Conservation (phyloP, 352 stramenopile species). For the Phytophthora citricola region DNA sequence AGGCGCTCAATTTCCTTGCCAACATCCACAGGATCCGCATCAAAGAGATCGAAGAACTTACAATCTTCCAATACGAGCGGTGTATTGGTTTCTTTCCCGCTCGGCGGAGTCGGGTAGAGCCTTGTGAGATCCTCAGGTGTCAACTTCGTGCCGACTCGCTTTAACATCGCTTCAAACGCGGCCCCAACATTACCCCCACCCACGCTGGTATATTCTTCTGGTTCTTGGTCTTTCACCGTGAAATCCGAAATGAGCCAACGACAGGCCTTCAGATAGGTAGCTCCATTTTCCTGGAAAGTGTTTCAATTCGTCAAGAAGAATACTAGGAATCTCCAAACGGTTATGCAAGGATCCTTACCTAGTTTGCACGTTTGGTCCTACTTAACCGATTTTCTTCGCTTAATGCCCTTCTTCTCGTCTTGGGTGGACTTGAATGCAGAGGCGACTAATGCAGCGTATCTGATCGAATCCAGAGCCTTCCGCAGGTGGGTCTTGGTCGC, state of each 20-base stretch:
- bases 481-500: slow-evolving; percentile 24
- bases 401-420: not conserved
- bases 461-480: slow-evolving; percentile 50
- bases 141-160: not conserved
- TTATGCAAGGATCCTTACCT: too few species aligned
- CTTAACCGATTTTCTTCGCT: too few species aligned
- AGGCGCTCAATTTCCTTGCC: slow-evolving; percentile 2
- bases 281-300: too few species aligned
- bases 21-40: slow-evolving; percentile 18
- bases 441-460: slow-evolving; percentile 50
- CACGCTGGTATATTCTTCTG: not conserved
- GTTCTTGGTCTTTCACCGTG: too few species aligned
- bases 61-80: not conserved
- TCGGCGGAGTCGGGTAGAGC: not conserved
- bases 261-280: too few species aligned
- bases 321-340: too few species aligned
- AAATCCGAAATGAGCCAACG: too few species aligned
- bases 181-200: slow-evolving; percentile 5
- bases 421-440: slow-evolving; percentile 39
- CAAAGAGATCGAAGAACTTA: slow-evolving; percentile 23
- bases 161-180: not conserved
- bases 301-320: too few species aligned
- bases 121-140: not conserved
- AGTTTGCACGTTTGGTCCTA: too few species aligned
- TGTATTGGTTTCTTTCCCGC: not conserved